These are phyloP conservation scores for Pestalotiopsis sp. DNA, from an alignment of 2,329 filamentous ascomycete genomes.

Conservation along the genomic window DNA sequence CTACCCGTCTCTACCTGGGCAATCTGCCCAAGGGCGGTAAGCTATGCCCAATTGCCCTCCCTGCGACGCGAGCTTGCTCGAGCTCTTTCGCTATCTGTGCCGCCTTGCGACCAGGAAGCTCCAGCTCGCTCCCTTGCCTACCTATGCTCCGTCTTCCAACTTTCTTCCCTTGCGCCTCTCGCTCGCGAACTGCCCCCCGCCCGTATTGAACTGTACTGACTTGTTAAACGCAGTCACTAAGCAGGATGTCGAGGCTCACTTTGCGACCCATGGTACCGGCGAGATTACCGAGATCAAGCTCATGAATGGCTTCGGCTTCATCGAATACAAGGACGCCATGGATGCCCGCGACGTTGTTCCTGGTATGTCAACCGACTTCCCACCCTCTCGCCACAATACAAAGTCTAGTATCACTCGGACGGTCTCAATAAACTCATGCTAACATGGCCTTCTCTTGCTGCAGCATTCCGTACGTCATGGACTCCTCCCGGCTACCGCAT, in stretches of 20 bases:
- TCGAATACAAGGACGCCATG: constrained; percentile 98
- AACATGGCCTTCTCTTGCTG: constrained; percentile 23
- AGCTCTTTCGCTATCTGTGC: constrained; percentile 13
- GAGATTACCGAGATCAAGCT: constrained; percentile 99
- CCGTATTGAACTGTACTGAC: neutral
- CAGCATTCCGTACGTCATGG: constrained; percentile 64
- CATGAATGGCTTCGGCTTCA: constrained; percentile 99
- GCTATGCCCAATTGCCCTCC: constrained; percentile 28
- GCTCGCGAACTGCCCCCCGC: neutral
- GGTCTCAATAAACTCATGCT: constrained; percentile 17
- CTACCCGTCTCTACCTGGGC: constrained; percentile 94
- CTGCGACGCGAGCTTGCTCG: neutral
- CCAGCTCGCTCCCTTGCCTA: neutral
- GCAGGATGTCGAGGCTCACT: constrained; percentile 93
- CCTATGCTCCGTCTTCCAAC: neutral
- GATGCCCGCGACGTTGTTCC: constrained; percentile 98
- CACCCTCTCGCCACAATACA: neutral
- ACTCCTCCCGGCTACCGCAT: constrained; percentile 35
- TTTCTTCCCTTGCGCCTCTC: neutral
- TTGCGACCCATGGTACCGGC: constrained; percentile 92
- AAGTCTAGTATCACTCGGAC: constrained; percentile 15
- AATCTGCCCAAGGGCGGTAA: constrained; percentile 96
- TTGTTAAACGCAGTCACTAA: constrained; percentile 63
- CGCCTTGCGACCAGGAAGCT: constrained; percentile 13
- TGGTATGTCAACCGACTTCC: constrained; percentile 61